These are phyloP conservation scores for Orbilia javanica DNA, from an alignment of 2,329 filamentous ascomycete species.

Conservation along the genomic window DNA sequence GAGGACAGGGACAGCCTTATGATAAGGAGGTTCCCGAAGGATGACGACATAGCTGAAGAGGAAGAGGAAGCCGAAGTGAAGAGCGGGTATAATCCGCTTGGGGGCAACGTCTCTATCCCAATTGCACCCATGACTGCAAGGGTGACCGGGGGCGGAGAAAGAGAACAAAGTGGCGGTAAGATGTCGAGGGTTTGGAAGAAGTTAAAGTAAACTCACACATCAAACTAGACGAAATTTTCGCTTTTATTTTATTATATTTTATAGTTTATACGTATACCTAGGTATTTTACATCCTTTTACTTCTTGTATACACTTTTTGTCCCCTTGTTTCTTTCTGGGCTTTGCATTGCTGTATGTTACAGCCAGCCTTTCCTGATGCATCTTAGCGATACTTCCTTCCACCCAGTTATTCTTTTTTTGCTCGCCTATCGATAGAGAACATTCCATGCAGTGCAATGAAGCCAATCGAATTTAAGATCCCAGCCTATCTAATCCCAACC, in stretches of 20 bases:
- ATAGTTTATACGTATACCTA: background rate
- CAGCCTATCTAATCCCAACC: background rate
- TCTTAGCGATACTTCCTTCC: constrained; percentile 19
- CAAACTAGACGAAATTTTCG: background rate
- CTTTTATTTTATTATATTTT: background rate
- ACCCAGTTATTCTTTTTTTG: background rate
- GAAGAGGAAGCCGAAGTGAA: constrained; percentile 9
- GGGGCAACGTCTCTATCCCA: constrained; percentile 54
- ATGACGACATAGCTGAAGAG: constrained; percentile 37
- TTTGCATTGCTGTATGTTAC: background rate
- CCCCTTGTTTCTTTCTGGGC: background rate
- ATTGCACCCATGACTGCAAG: constrained; percentile 2
- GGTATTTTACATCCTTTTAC: background rate
- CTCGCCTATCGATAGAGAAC: constrained; percentile 11
- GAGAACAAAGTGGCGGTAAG: constrained; percentile 39
- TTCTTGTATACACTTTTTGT: constrained; percentile 19
- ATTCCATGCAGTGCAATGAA: constrained; percentile 6
- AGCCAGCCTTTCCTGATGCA: constrained; percentile 4
- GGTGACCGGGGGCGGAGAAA: background rate
- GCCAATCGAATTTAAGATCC: background rate
- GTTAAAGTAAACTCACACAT: constrained; percentile 25
- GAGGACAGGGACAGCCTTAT: background rate
- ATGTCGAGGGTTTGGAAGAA: constrained; percentile 57
- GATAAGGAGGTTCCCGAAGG: constrained; percentile 36
- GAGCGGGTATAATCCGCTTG: constrained; percentile 46